Percentiles rank a stretch among this genome's conserved stretches.
These are phyloP conservation scores for Tuber indicum DNA, from an alignment of 495 filamentous ascomycete species.

Conservation along the genomic window DNA sequence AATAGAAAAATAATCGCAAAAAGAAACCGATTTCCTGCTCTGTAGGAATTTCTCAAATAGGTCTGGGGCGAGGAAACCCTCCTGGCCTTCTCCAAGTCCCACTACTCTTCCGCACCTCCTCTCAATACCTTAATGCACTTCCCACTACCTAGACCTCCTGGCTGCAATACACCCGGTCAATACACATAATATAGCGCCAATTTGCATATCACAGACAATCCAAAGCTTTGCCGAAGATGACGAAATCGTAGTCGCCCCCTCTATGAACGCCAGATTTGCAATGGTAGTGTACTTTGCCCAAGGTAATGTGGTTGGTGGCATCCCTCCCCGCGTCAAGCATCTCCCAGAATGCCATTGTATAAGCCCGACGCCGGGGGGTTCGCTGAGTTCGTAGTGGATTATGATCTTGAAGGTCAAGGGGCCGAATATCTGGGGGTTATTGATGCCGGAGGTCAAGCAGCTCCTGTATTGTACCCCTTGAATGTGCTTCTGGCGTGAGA, in stretches of 20 bases:
- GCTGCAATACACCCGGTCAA: neutral
- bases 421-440: neutral
- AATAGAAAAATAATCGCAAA: neutral
- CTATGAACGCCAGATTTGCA: neutral
- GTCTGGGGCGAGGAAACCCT: neutral
- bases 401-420: no score
- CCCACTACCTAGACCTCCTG: neutral
- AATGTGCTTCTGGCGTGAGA: no score
- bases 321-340: neutral
- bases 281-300: no score
- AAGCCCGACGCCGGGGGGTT: no score
- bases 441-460: neutral
- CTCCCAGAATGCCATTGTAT: neutral
- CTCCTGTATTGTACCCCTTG: no score
- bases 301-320: neutral
- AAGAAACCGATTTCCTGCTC: neutral
- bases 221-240: neutral
- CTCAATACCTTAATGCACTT: neutral
- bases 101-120: neutral
- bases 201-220: neutral
- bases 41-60: neutral
- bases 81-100: neutral
- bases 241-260: neutral
- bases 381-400: no score
- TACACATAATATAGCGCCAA: neutral